phyloP scores from a whole-genome alignment of 2,329 filamentous ascomycete genomes.

The Aureobasidium namibiae region DNA sequence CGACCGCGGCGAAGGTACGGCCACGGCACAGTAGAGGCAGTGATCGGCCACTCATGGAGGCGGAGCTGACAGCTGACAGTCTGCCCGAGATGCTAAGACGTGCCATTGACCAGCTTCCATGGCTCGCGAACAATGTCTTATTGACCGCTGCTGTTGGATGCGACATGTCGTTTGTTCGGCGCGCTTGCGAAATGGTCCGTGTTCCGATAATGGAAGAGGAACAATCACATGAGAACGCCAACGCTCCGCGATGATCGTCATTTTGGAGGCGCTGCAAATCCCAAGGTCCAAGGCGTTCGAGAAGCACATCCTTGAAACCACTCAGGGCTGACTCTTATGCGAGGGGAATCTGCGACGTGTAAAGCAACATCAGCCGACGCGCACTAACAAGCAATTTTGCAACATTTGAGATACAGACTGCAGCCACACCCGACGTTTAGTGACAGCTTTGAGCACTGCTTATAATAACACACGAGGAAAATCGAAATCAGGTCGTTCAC shows the following conservation, averaged over 20 bases:
- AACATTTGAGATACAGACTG: too few species aligned
- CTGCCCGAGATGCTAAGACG: background rate
- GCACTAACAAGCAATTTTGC: background rate
- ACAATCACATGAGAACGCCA: slow-evolving; percentile 10
- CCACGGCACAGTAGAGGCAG: background rate
- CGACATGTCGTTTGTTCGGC: slow-evolving; percentile 7
- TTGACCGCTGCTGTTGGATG: slow-evolving; percentile 1
- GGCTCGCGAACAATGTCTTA: slow-evolving; percentile 2
- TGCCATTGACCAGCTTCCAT: slow-evolving; percentile 5
- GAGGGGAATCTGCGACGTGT: background rate
- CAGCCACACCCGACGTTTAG: too few species aligned
- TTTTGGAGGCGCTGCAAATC: slow-evolving; percentile 3
- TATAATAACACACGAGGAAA: too few species aligned
- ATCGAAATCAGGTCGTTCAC: background rate
- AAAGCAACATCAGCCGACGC: background rate
- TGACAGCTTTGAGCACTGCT: too few species aligned
- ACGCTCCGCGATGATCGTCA: slow-evolving; percentile 4
- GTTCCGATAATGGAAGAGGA: background rate
- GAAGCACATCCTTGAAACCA: background rate
- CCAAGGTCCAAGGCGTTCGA: background rate
- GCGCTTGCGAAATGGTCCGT: slow-evolving; percentile 6
- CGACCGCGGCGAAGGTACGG: background rate
- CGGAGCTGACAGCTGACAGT: background rate
- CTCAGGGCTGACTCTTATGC: background rate
- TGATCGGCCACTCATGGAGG: slow-evolving; percentile 2